Evolutionary conservation across 352 stramenopile genomes (phyloP).

Genomic region (Pythium periplocum): DNA sequence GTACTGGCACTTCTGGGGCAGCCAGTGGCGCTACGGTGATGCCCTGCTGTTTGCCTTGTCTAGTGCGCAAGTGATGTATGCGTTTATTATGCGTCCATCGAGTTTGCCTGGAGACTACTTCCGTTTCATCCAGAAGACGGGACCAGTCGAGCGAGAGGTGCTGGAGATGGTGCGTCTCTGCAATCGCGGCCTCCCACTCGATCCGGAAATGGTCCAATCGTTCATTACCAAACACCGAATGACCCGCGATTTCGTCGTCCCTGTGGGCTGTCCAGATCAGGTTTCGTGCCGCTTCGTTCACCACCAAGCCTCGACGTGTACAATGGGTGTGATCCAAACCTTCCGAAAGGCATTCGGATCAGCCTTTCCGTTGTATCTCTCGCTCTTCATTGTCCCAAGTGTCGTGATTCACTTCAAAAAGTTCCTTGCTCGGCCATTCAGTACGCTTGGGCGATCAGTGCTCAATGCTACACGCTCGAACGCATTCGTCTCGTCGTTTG

Average conservation of each 20-base stretch:
- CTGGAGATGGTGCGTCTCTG: constrained; percentile 57
- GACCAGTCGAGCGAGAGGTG: constrained; percentile 56
- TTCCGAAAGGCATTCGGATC: constrained; percentile 58
- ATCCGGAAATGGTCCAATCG: constrained; percentile 28
- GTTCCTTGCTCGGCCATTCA: constrained; percentile 55
- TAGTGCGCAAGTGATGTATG: constrained; percentile 83
- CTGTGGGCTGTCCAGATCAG: constrained; percentile 16
- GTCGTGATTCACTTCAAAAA: constrained; percentile 81
- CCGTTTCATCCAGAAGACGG: constrained; percentile 75
- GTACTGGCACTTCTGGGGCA: constrained; percentile 87
- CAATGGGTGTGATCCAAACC: constrained; percentile 34
- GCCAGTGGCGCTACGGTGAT: constrained; percentile 77
- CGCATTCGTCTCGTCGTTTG: constrained; percentile 67
- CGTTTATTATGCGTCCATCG: constrained; percentile 70
- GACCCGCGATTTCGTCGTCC: constrained; percentile 24
- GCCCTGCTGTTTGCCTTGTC: constrained; percentile 73
- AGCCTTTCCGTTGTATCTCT: constrained; percentile 79
- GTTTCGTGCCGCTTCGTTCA: constrained; percentile 67
- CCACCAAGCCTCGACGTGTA: constrained; percentile 40
- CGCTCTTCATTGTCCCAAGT: constrained; percentile 77
- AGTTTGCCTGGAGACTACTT: constrained; percentile 77
- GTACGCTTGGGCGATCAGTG: constrained; percentile 47
- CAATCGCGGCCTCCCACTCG: constrained; percentile 45
- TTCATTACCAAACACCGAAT: constrained; percentile 38
- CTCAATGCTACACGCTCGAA: constrained; percentile 72